Evolutionary conservation across 805 yeast genomes (phyloP), one percentile per base, ranked within the genome.

Genomic region (Debaryomyces hansenii): DNA sequence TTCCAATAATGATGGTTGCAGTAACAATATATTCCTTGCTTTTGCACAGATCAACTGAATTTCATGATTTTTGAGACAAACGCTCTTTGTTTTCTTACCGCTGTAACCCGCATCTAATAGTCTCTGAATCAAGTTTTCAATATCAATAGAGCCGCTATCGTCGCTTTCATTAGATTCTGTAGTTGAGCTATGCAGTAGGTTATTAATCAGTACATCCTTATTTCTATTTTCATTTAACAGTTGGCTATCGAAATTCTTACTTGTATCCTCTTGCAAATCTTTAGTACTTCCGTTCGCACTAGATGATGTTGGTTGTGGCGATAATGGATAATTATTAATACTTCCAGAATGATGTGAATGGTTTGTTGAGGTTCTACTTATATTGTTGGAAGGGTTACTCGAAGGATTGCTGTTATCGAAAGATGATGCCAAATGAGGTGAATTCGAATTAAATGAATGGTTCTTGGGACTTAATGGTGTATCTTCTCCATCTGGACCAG

Each of bases 51-150:
- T 84, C 53, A 82, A 77, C 20, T 90, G 87, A 52, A 94, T 91
- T 62, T 94, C 97, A n/a, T 85, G 75, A 64, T 85, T 88, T 59
- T 92, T 92, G 46, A 94, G 72, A 65, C 98, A 91, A 39, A 94
- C 85, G 50, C 83, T 80, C 67, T 89, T 90, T 8, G 97, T 90
- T 60, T 96, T 79, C 64, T 92, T 94, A 6, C 97, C 98, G 10
- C 91, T 81, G 67, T 94, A 94, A 8, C 98, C 99, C 0, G 97
- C 96, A 69, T 94, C 98, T 52, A 94, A 75, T 52, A 94, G 75
- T 56, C 96, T 75, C 70, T 91, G 97, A 50, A 94, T 94, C 41
- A 89, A 74, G 59, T 89, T 95, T 67, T 94, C 99, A 39, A 94
- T 78, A 62, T 91, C 77, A 33, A 71, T 64, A 38, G 56, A 46